Evolutionary conservation across 2,329 filamentous ascomycete genomes (phyloP), one percentile per base, ranked within the genome.

Genomic region (Xylaria sp.): DNA sequence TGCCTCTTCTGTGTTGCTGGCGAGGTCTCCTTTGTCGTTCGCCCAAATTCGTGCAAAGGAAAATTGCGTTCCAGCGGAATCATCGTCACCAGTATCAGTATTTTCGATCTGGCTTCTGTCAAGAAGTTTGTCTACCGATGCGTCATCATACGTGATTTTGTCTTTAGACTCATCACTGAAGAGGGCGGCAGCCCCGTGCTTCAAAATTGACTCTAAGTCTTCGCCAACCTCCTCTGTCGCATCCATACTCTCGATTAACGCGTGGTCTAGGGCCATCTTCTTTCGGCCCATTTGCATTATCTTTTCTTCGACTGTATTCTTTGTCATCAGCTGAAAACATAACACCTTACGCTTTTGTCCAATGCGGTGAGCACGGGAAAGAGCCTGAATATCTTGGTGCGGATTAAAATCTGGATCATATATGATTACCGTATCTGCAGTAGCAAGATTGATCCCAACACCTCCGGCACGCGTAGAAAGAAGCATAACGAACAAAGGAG

Each of bases 391-490:
- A 75, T 99, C 96, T 79, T 99, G 96, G 76, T 99, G 96, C 0
- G 96, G 96, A 69, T 99, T 99, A 83, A 97, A 98, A 76, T 99
- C 96, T 0, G 93, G 93, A 73, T 99, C 94, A 71, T 98, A 89
- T 71, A 99, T 97, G 71, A 99, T 97, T 68, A 99, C 96, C 0
- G 96, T 99, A 76, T 99, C 96, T 2, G 96, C 96, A 7, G 94
- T 97, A 0, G 96, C 96, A 62, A 99, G 85, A 76, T 99, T 99
- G 82, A 99, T 99, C 17, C 96, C 96, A 0, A 99, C 95, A 74
- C 96, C 96, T 61, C 96, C 96, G 20, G 96, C 94, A 69, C 96
- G 90, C 3, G 96, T 99, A 0, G 95, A 98, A 0, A 99, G 85
- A 20, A 99, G 81, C 79, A 99, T 98, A 0, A 92, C 94, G 77